Conservation (phyloP, 2,329 filamentous ascomycete species). For the Tolypocladium ovalisporum region DNA sequence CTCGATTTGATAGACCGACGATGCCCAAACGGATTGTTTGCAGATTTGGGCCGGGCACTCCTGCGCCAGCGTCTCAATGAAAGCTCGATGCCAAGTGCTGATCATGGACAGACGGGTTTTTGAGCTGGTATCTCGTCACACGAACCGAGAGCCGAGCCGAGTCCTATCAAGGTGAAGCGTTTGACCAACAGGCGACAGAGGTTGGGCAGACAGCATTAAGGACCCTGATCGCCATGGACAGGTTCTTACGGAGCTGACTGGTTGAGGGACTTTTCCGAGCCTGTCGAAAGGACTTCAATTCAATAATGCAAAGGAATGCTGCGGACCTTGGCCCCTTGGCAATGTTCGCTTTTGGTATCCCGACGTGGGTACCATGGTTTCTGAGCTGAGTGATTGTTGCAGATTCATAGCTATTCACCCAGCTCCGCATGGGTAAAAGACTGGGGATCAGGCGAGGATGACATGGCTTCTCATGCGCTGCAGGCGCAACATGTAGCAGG, state of each 20-base stretch:
- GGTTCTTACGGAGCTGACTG: neutral
- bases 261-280: neutral
- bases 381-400: neutral
- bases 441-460: neutral
- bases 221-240: neutral
- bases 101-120: neutral
- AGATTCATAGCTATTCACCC: neutral
- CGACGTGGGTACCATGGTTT: neutral
- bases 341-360: neutral
- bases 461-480: neutral
- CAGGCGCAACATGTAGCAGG: neutral
- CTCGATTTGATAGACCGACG: neutral
- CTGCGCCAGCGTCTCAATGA: neutral
- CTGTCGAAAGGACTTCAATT: neutral
- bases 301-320: no score
- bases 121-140: neutral
- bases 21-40: neutral
- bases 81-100: neutral
- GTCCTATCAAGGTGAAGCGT: neutral
- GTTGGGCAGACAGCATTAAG: neutral
- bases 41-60: neutral
- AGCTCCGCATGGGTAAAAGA: neutral
- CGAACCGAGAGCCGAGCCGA: neutral
- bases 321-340: neutral
- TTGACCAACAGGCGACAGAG: neutral